Evolutionary conservation across 768 basidiomycete species (phyloP).

Genomic region (Lactarius psammicola): DNA sequence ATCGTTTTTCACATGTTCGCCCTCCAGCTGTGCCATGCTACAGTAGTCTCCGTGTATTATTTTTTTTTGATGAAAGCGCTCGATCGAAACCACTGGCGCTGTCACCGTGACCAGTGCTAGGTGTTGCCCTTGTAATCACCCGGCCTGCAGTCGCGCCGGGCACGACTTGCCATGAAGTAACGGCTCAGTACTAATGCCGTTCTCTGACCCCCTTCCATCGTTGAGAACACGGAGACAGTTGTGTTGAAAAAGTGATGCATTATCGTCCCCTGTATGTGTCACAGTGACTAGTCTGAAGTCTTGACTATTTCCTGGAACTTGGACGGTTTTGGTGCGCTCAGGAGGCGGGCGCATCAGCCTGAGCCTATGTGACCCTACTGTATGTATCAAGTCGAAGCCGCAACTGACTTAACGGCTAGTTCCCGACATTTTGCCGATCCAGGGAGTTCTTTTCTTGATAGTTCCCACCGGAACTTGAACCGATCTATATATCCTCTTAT

Average conservation of each 20-base stretch:
- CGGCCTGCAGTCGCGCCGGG: not conserved
- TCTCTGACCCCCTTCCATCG: not conserved
- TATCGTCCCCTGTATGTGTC: not conserved
- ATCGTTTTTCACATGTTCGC: not conserved
- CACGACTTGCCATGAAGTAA: not conserved
- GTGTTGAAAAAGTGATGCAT: not conserved
- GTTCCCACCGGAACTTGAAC: not conserved
- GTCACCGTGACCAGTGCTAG: too few species aligned
- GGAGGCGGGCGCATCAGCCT: too few species aligned
- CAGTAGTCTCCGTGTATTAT: not conserved
- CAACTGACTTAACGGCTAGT: too few species aligned
- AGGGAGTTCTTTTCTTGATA: not conserved
- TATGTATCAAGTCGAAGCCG: too few species aligned
- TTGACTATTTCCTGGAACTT: too few species aligned
- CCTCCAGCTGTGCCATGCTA: not conserved
- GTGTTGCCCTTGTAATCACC: not conserved
- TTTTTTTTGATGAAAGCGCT: not conserved
- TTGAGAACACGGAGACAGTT: not conserved
- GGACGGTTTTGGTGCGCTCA: too few species aligned
- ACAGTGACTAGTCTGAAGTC: too few species aligned
- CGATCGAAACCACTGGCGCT: slow-evolving; percentile 3
- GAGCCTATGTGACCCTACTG: too few species aligned
- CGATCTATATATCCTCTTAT: not conserved
- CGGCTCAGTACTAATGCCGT: not conserved
- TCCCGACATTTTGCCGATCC: not conserved